A percentile compares a stretch with the other conserved stretches of the same genome.
These are phyloP conservation scores for Coprinopsis marcescibilis DNA, from an alignment of 768 basidiomycete genomes.

Conservation along the genomic window DNA sequence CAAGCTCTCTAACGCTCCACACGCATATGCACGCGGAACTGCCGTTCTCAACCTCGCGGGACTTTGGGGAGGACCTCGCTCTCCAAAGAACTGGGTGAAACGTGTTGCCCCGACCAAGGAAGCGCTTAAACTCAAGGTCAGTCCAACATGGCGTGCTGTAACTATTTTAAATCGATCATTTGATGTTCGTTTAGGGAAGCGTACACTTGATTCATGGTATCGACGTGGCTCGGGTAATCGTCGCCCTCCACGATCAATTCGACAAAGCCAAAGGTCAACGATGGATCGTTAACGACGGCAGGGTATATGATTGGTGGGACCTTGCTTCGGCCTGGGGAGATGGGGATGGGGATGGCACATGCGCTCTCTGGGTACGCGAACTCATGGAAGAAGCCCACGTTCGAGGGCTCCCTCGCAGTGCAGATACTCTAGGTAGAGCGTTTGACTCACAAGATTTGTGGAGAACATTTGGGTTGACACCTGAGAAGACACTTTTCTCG, in stretches of 20 bases:
- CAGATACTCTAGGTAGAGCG: constrained; percentile 43
- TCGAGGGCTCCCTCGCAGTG: constrained; percentile 45
- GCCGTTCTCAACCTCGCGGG: constrained; percentile 60
- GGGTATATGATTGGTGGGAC: constrained; percentile 69
- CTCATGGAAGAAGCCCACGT: constrained; percentile 48
- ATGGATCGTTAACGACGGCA: constrained; percentile 50
- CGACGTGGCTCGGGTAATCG: constrained; percentile 53
- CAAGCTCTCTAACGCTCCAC: constrained; percentile 33
- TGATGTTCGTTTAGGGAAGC: constrained; percentile 34
- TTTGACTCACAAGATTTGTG: constrained; percentile 62
- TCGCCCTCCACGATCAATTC: constrained; percentile 48
- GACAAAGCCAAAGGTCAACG: constrained; percentile 42
- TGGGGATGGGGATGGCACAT: constrained; percentile 27
- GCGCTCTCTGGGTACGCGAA: constrained; percentile 51
- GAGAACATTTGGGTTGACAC: constrained; percentile 39
- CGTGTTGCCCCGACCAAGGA: constrained; percentile 54
- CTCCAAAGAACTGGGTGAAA: constrained; percentile 44
- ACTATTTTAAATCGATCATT: too few species aligned
- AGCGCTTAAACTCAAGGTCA: constrained; percentile 42
- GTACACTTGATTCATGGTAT: constrained; percentile 58
- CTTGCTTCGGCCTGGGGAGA: constrained; percentile 50
- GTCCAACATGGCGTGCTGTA: too few species aligned
- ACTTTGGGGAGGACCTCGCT: constrained; percentile 54
- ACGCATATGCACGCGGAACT: constrained; percentile 29
- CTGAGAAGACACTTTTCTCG: constrained; percentile 12